These are phyloP conservation scores for Talinum fruticosum DNA, from an alignment of 148 eudicot genomes.

Conservation along the genomic window DNA sequence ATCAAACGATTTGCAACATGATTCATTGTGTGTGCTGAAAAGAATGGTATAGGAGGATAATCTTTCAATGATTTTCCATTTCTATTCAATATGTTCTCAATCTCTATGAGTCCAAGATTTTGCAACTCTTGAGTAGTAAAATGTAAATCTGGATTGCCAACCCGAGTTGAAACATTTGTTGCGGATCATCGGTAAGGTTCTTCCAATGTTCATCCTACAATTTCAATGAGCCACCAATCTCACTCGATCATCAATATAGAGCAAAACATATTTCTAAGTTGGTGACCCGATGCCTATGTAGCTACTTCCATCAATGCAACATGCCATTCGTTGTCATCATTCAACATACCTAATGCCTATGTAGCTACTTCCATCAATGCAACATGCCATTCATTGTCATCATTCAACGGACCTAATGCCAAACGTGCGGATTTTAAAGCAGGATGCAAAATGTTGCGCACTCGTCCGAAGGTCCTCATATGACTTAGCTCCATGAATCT, in stretches of 20 bases:
- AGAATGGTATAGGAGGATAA: background rate
- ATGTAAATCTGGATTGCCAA: too few relatives aligned
- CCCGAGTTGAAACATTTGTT: background rate
- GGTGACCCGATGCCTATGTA: background rate
- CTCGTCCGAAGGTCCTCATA: background rate
- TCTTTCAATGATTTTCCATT: background rate
- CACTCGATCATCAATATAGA: background rate
- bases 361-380: constrained; percentile 4
- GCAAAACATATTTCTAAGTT: constrained; percentile 6
- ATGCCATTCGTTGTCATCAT: too few relatives aligned
- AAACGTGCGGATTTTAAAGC: background rate
- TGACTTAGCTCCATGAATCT: too few relatives aligned
- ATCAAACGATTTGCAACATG: background rate
- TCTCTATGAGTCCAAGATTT: background rate
- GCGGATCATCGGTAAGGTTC: background rate
- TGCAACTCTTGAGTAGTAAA: background rate
- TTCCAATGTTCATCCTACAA: constrained; percentile 3
- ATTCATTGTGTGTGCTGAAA: background rate
- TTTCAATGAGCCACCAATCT: background rate
- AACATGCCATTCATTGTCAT: constrained; percentile 5
- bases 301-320: constrained; percentile 2
- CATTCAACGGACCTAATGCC: background rate
- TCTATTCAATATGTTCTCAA: background rate
- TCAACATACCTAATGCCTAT: too few relatives aligned
- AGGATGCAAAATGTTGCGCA: background rate